Conservation (phyloP, 495 filamentous ascomycete species). For the Venustampulla echinocandica region DNA sequence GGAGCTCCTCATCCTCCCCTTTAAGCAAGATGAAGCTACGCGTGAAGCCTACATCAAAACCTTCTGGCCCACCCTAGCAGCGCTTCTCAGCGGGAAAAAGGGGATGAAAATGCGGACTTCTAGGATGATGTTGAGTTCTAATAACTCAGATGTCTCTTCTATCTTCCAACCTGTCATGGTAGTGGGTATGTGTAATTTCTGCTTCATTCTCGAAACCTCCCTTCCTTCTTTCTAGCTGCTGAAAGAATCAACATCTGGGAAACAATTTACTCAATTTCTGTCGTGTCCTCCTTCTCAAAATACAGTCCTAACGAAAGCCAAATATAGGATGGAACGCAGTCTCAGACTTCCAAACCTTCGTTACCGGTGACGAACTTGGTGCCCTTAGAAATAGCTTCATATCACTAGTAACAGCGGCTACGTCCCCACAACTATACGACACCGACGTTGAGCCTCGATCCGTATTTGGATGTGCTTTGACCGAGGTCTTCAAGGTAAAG, state of each 20-base stretch:
- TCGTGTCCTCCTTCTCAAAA: too few relatives aligned
- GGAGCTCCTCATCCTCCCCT: not conserved
- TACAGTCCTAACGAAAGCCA: not conserved
- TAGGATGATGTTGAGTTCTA: not conserved
- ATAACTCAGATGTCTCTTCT: not conserved
- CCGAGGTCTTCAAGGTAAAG: conserved; percentile 2
- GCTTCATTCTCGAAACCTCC: too few relatives aligned
- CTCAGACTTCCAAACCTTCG: conserved; percentile 1
- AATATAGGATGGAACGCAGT: not conserved
- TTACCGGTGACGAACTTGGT: not conserved
- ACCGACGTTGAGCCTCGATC: not conserved
- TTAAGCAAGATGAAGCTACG: conserved; percentile 1
- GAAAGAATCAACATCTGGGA: too few relatives aligned
- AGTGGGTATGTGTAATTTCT: not conserved
- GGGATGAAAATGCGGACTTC: not conserved
- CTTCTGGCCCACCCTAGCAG: not conserved
- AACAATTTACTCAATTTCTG: too few relatives aligned
- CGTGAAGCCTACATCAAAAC: not conserved
- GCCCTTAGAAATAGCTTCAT: not conserved
- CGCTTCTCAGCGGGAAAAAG: not conserved
- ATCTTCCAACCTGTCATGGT: not conserved
- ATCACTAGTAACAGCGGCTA: not conserved
- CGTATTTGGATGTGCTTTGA: not conserved
- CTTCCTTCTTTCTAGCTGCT: too few relatives aligned
- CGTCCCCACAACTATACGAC: conserved; percentile 1